A percentile compares a stretch with the other conserved stretches of the same genome.
These are phyloP conservation scores for Russula brevipes DNA, from an alignment of 768 basidiomycete genomes.

Conservation along the genomic window DNA sequence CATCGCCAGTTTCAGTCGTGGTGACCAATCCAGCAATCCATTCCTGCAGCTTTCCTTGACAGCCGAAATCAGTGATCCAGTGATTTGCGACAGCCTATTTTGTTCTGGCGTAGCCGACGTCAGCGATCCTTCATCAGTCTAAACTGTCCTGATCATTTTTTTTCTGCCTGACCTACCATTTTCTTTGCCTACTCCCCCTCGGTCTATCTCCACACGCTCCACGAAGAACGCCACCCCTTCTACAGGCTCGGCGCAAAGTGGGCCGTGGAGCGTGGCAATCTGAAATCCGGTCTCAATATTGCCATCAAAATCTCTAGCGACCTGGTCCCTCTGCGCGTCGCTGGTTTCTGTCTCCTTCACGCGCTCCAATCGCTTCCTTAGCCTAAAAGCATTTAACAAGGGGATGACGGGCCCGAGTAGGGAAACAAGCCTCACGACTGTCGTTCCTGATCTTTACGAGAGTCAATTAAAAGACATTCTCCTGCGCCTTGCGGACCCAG, in stretches of 20 bases:
- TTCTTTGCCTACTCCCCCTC: slow-evolving; percentile 55
- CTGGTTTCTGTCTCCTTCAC: slow-evolving; percentile 32
- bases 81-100: slow-evolving; percentile 76
- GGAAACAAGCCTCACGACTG: slow-evolving; percentile 49
- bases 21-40: slow-evolving; percentile 95
- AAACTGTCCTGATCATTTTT: neutral
- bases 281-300: slow-evolving; percentile 93
- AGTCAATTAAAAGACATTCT: slow-evolving; percentile 81
- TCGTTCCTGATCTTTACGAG: slow-evolving; percentile 41
- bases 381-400: slow-evolving; percentile 34
- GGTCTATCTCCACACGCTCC: slow-evolving; percentile 65
- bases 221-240: slow-evolving; percentile 91
- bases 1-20: slow-evolving; percentile 95
- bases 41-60: slow-evolving; percentile 86
- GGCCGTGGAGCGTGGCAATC: slow-evolving; percentile 89
- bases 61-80: slow-evolving; percentile 85
- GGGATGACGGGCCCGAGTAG: slow-evolving; percentile 10
- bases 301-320: slow-evolving; percentile 62
- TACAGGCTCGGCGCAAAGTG: slow-evolving; percentile 91
- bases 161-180: slow-evolving; percentile 44
- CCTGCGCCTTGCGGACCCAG: slow-evolving; percentile 89
- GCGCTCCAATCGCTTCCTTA: slow-evolving; percentile 46
- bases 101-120: slow-evolving; percentile 46
- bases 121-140: neutral
- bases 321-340: slow-evolving; percentile 26